Percentiles rank a stretch among this genome's conserved stretches.
phyloP scores from a whole-genome alignment of 1,139 yeast genomes.

The Hanseniaspora uvarum region DNA sequence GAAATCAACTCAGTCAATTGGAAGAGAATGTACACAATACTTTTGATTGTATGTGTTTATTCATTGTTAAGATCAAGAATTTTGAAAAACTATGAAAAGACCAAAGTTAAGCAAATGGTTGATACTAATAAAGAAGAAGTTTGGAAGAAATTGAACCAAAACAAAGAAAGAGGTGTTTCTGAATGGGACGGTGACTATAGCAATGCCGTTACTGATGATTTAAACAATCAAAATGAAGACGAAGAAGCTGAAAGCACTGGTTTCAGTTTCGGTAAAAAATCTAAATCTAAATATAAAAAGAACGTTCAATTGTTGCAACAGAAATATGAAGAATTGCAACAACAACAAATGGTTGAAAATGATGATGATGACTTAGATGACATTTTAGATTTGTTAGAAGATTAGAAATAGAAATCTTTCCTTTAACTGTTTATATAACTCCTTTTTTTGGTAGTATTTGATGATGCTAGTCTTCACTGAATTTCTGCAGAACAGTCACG shows the following conservation, averaged over 20 bases:
- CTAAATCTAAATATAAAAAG: constrained; percentile 47
- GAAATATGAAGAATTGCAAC: constrained; percentile 30
- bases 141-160: constrained; percentile 9
- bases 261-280: constrained; percentile 74
- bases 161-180: constrained; percentile 15
- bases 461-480: no score
- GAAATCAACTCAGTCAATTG: constrained; percentile 13
- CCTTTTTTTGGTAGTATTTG: not conserved
- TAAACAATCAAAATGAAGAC: constrained; percentile 24
- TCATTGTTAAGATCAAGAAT: constrained; percentile 13
- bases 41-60: constrained; percentile 15
- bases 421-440: not conserved
- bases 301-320: constrained; percentile 47
- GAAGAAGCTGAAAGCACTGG: constrained; percentile 34
- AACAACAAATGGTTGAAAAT: constrained; percentile 35
- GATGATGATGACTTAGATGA: constrained; percentile 53
- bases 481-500: no score
- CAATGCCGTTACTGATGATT: not conserved
- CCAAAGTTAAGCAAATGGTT: constrained; percentile 9
- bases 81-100: constrained; percentile 9
- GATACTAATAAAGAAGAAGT: constrained; percentile 13
- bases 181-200: constrained; percentile 15
- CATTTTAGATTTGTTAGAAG: constrained; percentile 55
- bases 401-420: constrained; percentile 26
- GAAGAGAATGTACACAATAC: constrained; percentile 15